phyloP scores from a whole-genome alignment of 192 early-diverging fungal genomes.

The Diversispora epigaea region DNA sequence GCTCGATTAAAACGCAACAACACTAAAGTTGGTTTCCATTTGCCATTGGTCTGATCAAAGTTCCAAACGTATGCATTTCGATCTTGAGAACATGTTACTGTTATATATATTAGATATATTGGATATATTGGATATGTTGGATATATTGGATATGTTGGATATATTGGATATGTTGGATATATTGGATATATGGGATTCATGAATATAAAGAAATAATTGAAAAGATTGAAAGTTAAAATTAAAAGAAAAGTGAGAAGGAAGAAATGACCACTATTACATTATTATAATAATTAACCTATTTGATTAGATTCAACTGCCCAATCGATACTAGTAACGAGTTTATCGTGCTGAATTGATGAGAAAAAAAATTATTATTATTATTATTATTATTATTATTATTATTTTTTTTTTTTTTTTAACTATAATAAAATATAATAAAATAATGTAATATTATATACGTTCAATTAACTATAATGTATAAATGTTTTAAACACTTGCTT shows the following conservation, averaged over 20 bases:
- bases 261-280: neutral
- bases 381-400: neutral
- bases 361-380: slow-evolving; percentile 12
- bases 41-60: slow-evolving; percentile 52
- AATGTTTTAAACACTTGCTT: slow-evolving; percentile 48
- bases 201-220: too few species aligned
- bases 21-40: slow-evolving; percentile 91
- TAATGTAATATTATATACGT: neutral
- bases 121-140: too few species aligned
- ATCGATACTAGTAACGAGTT: slow-evolving; percentile 92
- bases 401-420: too few species aligned
- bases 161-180: too few species aligned
- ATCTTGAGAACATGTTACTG: slow-evolving; percentile 96
- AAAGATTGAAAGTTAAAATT: neutral
- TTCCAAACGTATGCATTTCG: slow-evolving; percentile 99
- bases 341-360: slow-evolving; percentile 72
- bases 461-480: neutral
- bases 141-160: too few species aligned
- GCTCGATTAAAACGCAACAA: slow-evolving; percentile 94
- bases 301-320: slow-evolving; percentile 94
- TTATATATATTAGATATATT: too few species aligned
- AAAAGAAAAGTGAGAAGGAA: neutral
- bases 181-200: too few species aligned
- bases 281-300: slow-evolving; percentile 43
- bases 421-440: neutral